Base-by-base conservation (phyloP, 1,284 basidiomycete genomes). In the Melampsora americana region DNA sequence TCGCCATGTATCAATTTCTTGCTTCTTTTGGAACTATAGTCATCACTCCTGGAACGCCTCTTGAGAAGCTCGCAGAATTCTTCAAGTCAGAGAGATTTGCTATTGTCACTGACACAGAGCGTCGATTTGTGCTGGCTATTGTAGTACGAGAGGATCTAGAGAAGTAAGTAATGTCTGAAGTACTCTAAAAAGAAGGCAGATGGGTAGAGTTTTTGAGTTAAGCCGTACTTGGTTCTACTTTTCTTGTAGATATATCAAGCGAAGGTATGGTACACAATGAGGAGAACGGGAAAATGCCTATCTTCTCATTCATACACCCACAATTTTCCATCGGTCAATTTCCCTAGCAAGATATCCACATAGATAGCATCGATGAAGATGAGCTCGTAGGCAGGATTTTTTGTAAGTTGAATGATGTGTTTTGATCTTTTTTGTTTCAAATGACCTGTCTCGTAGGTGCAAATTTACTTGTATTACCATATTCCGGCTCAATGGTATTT, bases 101-200 rank as follows among this genome's bases (percentile, higher is more conserved):
- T 32, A 66, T 66, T 18, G 65, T 66, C 20, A 66, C 65, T 7
- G 65, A 66, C n/a, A 28, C 42, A 6, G 65, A 46, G 12, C 65
- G 65, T 46, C 18, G 42, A 26, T 66, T 39, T 20, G 42, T 66
- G n/a, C 46, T 66, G 20, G 65, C 35, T n/a, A 46, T 66, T 11
- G 65, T 66, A 26, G 42, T 66, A 9, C 18, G 42, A 46, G 35
- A 66, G 28, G 65, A 66, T 46, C 23, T 66, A 30, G n/a, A 42
- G 14, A 46, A 66, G 65, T 46, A 46, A 66, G 39, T 35, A 12
- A 35, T 30, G 6, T 32, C 1, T 64, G n/a, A 28, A 56, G 39
- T 56, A 11, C 53, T 56, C 5, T 56, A 23, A 56, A 3, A 56
- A n/a, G 28, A n/a, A 1, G 53, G 0, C 53, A 23, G 53, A 6